Base-by-base conservation (phyloP, 1,284 basidiomycete genomes). In the Cronartium ribicola region DNA sequence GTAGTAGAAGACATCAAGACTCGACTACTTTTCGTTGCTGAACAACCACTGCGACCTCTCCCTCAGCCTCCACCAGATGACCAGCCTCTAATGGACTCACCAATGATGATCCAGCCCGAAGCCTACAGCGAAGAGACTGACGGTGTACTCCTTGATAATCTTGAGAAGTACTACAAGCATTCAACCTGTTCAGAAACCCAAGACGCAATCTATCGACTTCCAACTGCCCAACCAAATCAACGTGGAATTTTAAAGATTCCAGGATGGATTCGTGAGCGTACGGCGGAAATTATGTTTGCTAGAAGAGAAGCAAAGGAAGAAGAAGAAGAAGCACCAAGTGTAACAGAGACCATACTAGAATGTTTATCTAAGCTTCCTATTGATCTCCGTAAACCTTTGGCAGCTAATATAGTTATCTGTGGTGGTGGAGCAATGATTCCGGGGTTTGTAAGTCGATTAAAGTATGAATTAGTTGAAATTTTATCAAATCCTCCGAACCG, bases 391-490 rank as follows among this genome's bases (percentile, higher is more conserved):
- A 88, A 88, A 79, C 87, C 87, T 0, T 84, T 98, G 78, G 88
- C 88, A 0, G 88, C 88, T 0, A 89, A 89, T 3, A 88, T 98
- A 46, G 85, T 98, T 44, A 85, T 97, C 14, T 86, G 87, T 0
- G 95, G 95, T 4, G 95, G 96, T 3, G 94, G 91, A 0, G 85
- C 90, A 1, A 92, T 92, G 88, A 83, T 98, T 1, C 92, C 94
- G 0, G 92, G 92, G 0, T 93, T 98, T 81, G 90, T 95, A 57
- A 87, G 89, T 6, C 88, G 95, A 3, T 85, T 97, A 22, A 88
- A 92, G 41, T 81, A 84, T 4, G 89, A 94, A 78, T 84, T 97
- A 41, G 62, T 69, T 11, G 4, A 6, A 40, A 44, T 14, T 41
- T 62, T 69, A 43, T 51, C 48, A 11, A 51, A 51, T 51, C 4